Evolutionary conservation across 1,284 basidiomycete species (phyloP), one percentile per base, ranked within the genome.

Genomic region (Sparassis latifolia): DNA sequence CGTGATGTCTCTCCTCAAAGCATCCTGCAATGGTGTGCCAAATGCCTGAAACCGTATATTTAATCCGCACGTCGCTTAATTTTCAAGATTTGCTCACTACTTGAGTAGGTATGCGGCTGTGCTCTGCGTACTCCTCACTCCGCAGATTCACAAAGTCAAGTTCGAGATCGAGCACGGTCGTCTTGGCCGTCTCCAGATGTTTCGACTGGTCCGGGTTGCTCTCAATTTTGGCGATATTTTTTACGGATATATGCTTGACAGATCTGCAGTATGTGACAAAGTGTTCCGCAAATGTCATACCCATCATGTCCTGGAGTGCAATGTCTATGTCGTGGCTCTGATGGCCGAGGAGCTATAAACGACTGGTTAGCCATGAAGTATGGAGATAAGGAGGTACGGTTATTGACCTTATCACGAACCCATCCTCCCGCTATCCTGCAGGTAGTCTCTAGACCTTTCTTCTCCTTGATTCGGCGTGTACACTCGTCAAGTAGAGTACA

Each of bases 141-240:
- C 97, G 75, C 44, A 99, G 73, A 63, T 98, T 98, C 9, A 99
- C 97, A 61, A 98, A 88, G 68, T 99, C 97, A 48, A 99, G 75
- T 52, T 94, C 91, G 44, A 92, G 72, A 2, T 82, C 94, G 45
- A 93, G 75, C 30, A 99, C 74, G 33, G 79, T 82, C 33, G 93
- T 89, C n/a, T 88, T 89, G 0, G 94, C 96, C 0, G 97, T 98
- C 70, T 99, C 96, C 35, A 99, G 78, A 69, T 98, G 97, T 68
- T 99, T 99, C 50, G 92, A 96, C 71, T 99, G 97, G 44, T 96
- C 92, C 0, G 97, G 96, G 62, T 99, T 98, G 54, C 88, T 87
- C 48, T 90, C 92, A 52, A 99, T 94, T 62, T 86, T 92, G 28
- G 87, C 72, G 40, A 89, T 76, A 28, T 77, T 77, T 48, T 84